phyloP scores from a whole-genome alignment of 192 early-diverging fungal species.

The Coemansia sp. region DNA sequence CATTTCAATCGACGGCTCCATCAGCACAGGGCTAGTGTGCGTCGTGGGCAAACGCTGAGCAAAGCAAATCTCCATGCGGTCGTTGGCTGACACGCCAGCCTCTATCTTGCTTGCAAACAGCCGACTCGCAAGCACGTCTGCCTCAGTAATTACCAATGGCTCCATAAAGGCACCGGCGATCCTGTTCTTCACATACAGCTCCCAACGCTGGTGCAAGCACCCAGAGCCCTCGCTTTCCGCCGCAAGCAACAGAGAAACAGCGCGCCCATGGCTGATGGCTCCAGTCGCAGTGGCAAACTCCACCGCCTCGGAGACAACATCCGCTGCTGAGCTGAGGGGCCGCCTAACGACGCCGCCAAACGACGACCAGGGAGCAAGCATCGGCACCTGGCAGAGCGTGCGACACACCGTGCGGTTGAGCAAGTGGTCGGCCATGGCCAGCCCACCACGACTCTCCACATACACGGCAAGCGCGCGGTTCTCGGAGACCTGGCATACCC shows the following conservation, averaged over 20 bases:
- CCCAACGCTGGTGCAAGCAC: neutral
- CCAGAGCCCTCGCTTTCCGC: neutral
- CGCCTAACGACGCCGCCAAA: constrained; percentile 1
- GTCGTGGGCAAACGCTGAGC: neutral
- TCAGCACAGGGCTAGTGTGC: neutral
- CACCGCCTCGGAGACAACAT: neutral
- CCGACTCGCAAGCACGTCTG: neutral
- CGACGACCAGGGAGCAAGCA: neutral
- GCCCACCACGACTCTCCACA: neutral
- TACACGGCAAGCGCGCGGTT: neutral
- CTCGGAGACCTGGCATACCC: neutral
- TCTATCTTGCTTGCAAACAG: neutral
- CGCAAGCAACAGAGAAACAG: constrained; percentile 3
- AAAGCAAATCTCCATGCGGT: constrained; percentile 12
- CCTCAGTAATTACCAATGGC: neutral
- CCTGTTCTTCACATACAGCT: neutral
- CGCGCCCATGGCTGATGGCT: neutral
- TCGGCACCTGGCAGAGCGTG: neutral
- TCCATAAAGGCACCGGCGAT: neutral
- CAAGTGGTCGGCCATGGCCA: constrained; percentile 18
- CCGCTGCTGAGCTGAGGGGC: neutral
- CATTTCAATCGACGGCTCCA: neutral
- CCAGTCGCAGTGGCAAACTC: neutral
- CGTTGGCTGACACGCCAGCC: neutral
- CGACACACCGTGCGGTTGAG: constrained; percentile 6